These are phyloP conservation scores for Pseudogymnoascus verrucosus DNA, from an alignment of 2,329 filamentous ascomycete species.

Conservation along the genomic window DNA sequence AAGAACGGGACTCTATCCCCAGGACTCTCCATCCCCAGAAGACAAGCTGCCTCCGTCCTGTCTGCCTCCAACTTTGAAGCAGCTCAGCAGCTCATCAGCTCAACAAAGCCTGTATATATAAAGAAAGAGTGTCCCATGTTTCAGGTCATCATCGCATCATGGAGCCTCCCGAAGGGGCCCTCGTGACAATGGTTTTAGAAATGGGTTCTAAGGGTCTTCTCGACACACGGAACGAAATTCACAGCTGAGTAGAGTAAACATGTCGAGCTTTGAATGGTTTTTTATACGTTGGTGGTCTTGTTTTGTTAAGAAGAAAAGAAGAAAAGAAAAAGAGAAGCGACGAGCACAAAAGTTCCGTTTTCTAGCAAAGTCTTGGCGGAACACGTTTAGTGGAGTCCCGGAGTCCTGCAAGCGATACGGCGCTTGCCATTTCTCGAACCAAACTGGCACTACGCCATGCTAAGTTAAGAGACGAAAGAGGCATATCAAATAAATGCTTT, in stretches of 20 bases:
- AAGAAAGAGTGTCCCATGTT: slow-evolving; percentile 44
- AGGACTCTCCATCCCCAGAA: slow-evolving; percentile 17
- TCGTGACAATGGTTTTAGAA: slow-evolving; percentile 81
- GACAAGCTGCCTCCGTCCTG: not conserved
- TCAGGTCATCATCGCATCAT: slow-evolving; percentile 63
- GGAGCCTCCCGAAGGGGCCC: slow-evolving; percentile 49
- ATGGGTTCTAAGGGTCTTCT: slow-evolving; percentile 52
- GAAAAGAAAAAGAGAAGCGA: slow-evolving; percentile 23
- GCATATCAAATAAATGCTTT: slow-evolving; percentile 10
- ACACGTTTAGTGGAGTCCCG: not conserved
- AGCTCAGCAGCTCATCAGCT: slow-evolving; percentile 8
- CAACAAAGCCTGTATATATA: slow-evolving; percentile 7
- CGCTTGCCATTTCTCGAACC: slow-evolving; percentile 9
- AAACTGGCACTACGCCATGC: slow-evolving; percentile 9
- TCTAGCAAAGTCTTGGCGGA: slow-evolving; percentile 6
- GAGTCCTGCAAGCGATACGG: slow-evolving; percentile 8
- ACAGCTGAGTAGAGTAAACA: slow-evolving; percentile 49
- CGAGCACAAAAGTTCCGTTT: slow-evolving; percentile 1
- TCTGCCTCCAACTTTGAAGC: slow-evolving; percentile 9
- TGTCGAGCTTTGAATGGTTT: slow-evolving; percentile 62
- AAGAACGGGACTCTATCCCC: not conserved
- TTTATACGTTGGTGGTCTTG: slow-evolving; percentile 61
- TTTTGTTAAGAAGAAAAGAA: slow-evolving; percentile 29
- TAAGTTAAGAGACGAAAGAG: slow-evolving; percentile 9
- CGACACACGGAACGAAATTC: slow-evolving; percentile 63